A percentile compares a stretch with the other conserved stretches of the same genome.
These are phyloP conservation scores for Monosporascus sp. DNA, from an alignment of 2,329 filamentous ascomycete species.

Conservation along the genomic window DNA sequence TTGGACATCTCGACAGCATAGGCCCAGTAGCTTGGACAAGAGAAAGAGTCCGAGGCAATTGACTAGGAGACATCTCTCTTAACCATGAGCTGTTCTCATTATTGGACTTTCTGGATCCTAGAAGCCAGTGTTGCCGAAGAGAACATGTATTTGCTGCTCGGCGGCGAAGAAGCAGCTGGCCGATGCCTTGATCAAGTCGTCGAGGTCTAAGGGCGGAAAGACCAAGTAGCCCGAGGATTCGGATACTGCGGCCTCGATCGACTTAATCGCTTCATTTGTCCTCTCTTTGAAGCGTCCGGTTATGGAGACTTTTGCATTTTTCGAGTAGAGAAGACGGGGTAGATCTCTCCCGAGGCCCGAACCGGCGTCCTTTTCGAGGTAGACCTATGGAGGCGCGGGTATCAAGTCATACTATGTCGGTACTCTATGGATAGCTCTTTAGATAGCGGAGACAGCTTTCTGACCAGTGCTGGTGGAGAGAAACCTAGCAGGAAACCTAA, in stretches of 20 bases:
- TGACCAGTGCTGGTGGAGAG: too few relatives aligned
- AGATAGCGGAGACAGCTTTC: too few relatives aligned
- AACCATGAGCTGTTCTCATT: background rate
- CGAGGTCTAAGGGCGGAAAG: background rate
- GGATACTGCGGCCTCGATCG: background rate
- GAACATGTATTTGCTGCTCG: slow-evolving; percentile 3
- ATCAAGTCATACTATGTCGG: too few relatives aligned
- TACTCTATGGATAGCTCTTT: too few relatives aligned
- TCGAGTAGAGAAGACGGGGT: background rate
- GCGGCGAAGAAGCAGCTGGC: background rate
- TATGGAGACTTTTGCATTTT: background rate
- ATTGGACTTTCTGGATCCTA: background rate
- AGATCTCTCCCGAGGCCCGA: background rate
- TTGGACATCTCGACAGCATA: background rate
- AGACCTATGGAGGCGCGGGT: too few relatives aligned
- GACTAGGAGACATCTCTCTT: slow-evolving; percentile 1
- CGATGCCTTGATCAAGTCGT: slow-evolving; percentile 1
- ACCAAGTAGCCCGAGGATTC: background rate
- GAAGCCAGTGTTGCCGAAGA: slow-evolving; percentile 5
- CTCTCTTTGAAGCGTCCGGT: background rate
- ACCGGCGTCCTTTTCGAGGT: background rate
- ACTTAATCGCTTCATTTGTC: background rate
- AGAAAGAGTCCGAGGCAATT: background rate
- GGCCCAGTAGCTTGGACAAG: slow-evolving; percentile 1
- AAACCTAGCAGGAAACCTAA: too few relatives aligned